Evolutionary conservation across 2,329 filamentous ascomycete species (phyloP), one percentile per base, ranked within the genome.

Genomic region (Tympanopsis confertula): DNA sequence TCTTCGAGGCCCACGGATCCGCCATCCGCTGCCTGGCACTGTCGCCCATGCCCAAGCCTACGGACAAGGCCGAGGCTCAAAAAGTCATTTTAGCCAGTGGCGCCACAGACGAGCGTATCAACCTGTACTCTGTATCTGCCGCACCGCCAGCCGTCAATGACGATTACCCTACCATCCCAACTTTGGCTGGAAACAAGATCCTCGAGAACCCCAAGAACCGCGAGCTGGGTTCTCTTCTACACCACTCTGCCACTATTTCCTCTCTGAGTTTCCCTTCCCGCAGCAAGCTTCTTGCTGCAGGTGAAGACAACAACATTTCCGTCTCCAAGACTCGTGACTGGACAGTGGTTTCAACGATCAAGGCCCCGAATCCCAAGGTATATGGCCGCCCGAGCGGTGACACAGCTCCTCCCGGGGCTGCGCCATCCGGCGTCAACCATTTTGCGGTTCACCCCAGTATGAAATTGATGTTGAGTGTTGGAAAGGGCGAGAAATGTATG

Each of bases 381-480:
- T 66, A 75, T 43, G 86, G 86, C 20, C 71, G 88, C 44, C 88
- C 89, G 7, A 89, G 80, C 47, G 89, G 89, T 41, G 89, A 95
- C 57, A 96, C 89, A 14, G 86, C 87, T 5, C 79, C 82, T 2
- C 73, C 81, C 10, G 87, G 86, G 14, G 83, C 78, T 35, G 76
- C 82, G 19, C 88, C 88, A 0, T 75, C 80, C n/a, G 91, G 91
- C 14, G 77, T 96, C 47, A 96, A 94, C 56, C 85, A 88, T 56
- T 94, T 98, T 56, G 86, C 89, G 2, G 82, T 98, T 19, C 91
- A 98, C 56, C 89, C 91, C 1, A 93, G 85, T 56, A 86, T 94
- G 73, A 96, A 95, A 63, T 67, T 98, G 37, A 94, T 96, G 85
- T 77, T 98, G 42, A 93, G 78, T 48, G 87, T 96, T 5, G 82